phyloP scores from a whole-genome alignment of 805 yeast species.

The Metschnikowia proteae region DNA sequence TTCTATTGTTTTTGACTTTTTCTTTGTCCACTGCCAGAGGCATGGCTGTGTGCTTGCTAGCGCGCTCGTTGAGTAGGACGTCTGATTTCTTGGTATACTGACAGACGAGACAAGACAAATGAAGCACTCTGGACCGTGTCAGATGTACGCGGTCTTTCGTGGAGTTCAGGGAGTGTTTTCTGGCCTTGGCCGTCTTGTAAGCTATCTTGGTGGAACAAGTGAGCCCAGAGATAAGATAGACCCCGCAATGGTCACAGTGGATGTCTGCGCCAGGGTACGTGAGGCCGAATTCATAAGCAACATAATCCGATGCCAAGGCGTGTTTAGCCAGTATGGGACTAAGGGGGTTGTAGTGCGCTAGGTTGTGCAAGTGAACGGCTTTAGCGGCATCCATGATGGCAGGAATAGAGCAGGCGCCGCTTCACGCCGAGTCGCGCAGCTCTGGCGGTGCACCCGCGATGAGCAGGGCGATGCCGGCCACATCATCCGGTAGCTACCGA shows the following conservation, averaged over 20 bases:
- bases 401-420: background rate
- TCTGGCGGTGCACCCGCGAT: background rate
- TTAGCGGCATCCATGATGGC: slow-evolving; percentile 8
- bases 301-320: slow-evolving; percentile 20
- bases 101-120: slow-evolving; percentile 21
- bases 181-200: slow-evolving; percentile 12
- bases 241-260: slow-evolving; percentile 33
- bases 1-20: slow-evolving; percentile 46
- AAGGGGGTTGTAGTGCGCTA: slow-evolving; percentile 27
- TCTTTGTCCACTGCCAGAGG: slow-evolving; percentile 23
- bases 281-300: slow-evolving; percentile 23
- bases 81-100: slow-evolving; percentile 12
- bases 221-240: slow-evolving; percentile 33
- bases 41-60: background rate
- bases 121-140: slow-evolving; percentile 9
- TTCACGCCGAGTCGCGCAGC: background rate
- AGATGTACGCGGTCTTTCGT: background rate
- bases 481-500: background rate
- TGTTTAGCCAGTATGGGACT: slow-evolving; percentile 26
- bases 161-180: background rate
- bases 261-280: slow-evolving; percentile 26
- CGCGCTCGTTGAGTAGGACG: slow-evolving; percentile 12
- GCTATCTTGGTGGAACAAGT: slow-evolving; percentile 22
- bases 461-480: background rate
- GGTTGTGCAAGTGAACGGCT: slow-evolving; percentile 26